These are phyloP conservation scores for Rhynchospora pubera DNA, from an alignment of 176 grass and related monocot genomes.

Conservation along the genomic window DNA sequence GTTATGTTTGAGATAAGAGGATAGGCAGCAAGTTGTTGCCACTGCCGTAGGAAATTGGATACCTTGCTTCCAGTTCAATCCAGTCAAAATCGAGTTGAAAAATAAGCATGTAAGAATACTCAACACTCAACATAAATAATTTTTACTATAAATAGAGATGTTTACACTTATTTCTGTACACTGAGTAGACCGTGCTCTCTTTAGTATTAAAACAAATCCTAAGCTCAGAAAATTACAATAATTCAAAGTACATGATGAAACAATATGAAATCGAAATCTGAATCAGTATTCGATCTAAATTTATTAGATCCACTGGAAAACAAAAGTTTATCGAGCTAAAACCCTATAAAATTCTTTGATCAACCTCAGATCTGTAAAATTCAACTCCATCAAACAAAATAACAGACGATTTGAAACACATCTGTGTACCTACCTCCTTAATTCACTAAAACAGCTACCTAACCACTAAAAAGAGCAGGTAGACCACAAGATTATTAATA, in stretches of 20 bases:
- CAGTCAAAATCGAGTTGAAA: not conserved
- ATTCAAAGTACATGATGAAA: not conserved
- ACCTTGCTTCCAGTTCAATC: not conserved
- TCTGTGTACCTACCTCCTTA: not conserved
- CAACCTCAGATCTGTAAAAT: conserved; percentile 8
- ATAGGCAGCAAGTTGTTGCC: not conserved
- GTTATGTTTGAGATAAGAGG: not conserved
- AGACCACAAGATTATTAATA: not conserved
- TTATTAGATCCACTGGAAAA: not conserved
- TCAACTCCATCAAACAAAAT: not conserved
- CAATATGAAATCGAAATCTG: not conserved
- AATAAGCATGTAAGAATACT: not conserved
- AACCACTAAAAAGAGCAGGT: conserved; percentile 2
- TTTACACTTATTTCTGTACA: not conserved
- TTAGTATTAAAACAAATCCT: not conserved
- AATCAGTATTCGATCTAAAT: not conserved
- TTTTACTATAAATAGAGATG: not conserved
- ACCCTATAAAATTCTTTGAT: not conserved
- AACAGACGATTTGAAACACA: not conserved
- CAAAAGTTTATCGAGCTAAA: not conserved
- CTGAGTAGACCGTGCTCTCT: not conserved
- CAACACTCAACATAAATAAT: not conserved
- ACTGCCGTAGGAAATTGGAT: not conserved
- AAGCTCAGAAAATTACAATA: not conserved
- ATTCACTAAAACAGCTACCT: not conserved